Conservation (phyloP, 2,329 filamentous ascomycete genomes). For the Cercospora citrullina region DNA sequence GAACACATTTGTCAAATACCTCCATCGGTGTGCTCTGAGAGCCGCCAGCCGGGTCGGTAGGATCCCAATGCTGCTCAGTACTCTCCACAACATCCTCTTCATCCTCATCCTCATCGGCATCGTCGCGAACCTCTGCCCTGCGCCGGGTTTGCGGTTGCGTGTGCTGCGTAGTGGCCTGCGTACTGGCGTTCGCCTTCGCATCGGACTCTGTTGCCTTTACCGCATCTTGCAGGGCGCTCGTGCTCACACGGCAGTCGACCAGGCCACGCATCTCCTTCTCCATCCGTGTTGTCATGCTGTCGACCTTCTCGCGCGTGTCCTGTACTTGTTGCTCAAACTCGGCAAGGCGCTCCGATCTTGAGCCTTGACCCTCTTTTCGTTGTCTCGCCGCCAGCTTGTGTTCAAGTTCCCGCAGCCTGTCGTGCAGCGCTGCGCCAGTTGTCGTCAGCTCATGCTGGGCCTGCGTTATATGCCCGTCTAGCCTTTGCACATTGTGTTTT, state of each 20-base stretch:
- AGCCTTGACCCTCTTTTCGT: constrained; percentile 32
- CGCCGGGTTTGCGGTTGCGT: constrained; percentile 31
- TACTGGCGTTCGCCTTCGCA: constrained; percentile 39
- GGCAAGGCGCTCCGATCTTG: constrained; percentile 38
- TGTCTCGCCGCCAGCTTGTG: constrained; percentile 37
- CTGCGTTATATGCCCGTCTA: constrained; percentile 52
- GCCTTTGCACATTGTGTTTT: constrained; percentile 43
- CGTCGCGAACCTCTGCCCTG: constrained; percentile 27
- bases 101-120: constrained; percentile 15
- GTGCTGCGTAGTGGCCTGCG: constrained; percentile 40
- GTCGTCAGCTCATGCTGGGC: constrained; percentile 51
- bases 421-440: constrained; percentile 57
- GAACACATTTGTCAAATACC: constrained; percentile 41
- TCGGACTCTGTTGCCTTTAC: constrained; percentile 47
- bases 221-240: constrained; percentile 47
- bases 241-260: constrained; percentile 57
- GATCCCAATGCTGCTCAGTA: constrained; percentile 42
- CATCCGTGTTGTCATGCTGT: constrained; percentile 54
- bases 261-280: constrained; percentile 59
- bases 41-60: constrained; percentile 43
- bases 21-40: constrained; percentile 41
- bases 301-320: constrained; percentile 48
- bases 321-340: constrained; percentile 45
- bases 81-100: constrained; percentile 38
- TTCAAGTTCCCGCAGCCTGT: constrained; percentile 48